phyloP scores from a whole-genome alignment of 331 rosid species.

The Dryas integrifolia region DNA sequence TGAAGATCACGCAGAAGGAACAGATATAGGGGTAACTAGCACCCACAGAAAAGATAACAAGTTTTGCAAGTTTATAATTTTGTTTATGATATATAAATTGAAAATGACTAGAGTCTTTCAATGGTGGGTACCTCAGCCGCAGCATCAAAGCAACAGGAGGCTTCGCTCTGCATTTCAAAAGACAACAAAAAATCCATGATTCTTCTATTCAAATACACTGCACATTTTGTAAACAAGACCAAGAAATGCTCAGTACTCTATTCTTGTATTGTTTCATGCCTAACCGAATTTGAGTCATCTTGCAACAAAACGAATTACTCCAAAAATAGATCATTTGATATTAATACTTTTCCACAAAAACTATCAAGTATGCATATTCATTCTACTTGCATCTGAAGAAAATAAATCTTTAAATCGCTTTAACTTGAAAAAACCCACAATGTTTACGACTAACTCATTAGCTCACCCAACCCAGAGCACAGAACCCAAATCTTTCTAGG shows the following conservation, averaged over 20 bases:
- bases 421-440: neutral
- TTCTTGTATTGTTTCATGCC: neutral
- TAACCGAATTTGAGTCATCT: neutral
- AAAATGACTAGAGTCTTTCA: neutral
- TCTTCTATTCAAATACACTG: slow-evolving; percentile 6
- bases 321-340: neutral
- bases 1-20: slow-evolving; percentile 43
- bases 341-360: neutral
- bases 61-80: neutral
- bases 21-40: slow-evolving; percentile 34
- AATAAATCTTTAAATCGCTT: neutral
- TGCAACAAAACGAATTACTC: neutral
- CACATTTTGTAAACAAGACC: neutral
- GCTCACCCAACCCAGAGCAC: neutral
- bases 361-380: neutral
- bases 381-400: neutral
- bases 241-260: neutral
- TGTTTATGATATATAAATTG: neutral
- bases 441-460: neutral
- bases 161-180: slow-evolving; percentile 32
- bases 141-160: slow-evolving; percentile 35
- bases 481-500: neutral
- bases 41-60: slow-evolving; percentile 4
- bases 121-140: slow-evolving; percentile 37
- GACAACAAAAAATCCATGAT: neutral